These are phyloP conservation scores for Pleurotus pulmonarius DNA, from an alignment of 768 basidiomycete species.

Conservation along the genomic window DNA sequence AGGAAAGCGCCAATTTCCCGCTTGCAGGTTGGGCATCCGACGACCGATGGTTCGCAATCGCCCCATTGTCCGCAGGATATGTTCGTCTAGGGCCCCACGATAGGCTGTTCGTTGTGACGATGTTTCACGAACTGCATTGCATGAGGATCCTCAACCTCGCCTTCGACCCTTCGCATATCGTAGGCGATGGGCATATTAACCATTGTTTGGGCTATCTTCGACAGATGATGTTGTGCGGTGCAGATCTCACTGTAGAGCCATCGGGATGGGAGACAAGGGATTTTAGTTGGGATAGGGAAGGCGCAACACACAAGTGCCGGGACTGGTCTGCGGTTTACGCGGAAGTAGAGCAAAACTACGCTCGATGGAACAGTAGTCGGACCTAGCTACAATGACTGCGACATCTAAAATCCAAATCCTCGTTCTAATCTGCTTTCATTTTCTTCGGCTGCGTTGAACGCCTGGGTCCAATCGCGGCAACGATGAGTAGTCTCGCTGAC, in stretches of 20 bases:
- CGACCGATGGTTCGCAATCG: conserved; percentile 25
- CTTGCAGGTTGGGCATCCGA: conserved; percentile 19
- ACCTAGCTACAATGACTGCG: too few species aligned
- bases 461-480: too few species aligned
- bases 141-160: conserved; percentile 17
- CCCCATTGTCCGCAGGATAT: conserved; percentile 15
- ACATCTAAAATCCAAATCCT: too few species aligned
- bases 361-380: conserved; percentile 9
- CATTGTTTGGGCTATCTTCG: conserved; percentile 40
- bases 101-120: conserved; percentile 15
- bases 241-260: conserved; percentile 36
- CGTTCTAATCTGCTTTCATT: too few species aligned
- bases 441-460: too few species aligned
- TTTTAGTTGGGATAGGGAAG: conserved; percentile 18
- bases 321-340: conserved; percentile 25
- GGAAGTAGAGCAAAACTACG: conserved; percentile 14
- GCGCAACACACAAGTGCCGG: conserved; percentile 23
- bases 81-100: conserved; percentile 20
- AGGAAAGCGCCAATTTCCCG: conserved; percentile 28
- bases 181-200: conserved; percentile 16
- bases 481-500: too few species aligned
- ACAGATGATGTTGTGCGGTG: conserved; percentile 30
- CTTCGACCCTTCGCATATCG: conserved; percentile 7
- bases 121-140: not conserved
- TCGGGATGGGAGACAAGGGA: conserved; percentile 22